phyloP scores from a whole-genome alignment of 352 stramenopile species.

The Pythium brassicae region DNA sequence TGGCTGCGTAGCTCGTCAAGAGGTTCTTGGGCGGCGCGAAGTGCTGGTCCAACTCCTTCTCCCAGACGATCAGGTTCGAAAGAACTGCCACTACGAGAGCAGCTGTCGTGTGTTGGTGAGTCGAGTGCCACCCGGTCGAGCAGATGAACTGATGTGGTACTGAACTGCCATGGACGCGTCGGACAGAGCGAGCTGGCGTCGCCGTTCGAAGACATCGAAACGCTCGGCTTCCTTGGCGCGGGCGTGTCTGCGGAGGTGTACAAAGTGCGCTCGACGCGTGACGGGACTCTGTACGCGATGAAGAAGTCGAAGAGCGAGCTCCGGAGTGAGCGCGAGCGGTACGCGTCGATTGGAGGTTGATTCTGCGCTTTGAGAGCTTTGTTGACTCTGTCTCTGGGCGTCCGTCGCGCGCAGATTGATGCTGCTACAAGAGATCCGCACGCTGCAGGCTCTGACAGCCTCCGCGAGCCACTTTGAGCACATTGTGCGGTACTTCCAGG shows the following conservation, averaged over 20 bases:
- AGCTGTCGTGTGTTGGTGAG: conserved; percentile 8
- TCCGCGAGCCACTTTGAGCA: conserved; percentile 59
- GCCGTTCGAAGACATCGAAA: conserved; percentile 53
- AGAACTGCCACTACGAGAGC: conserved; percentile 14
- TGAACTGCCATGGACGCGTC: no score
- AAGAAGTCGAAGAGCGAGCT: conserved; percentile 80
- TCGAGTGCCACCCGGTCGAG: background rate
- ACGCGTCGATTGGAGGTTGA: conserved; percentile 4
- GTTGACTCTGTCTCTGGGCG: background rate
- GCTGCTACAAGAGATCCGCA: conserved; percentile 57
- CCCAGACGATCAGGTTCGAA: conserved; percentile 16
- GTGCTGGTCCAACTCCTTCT: conserved; percentile 26
- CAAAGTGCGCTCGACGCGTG: conserved; percentile 40
- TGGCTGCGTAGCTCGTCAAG: conserved; percentile 8
- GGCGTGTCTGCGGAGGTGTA: conserved; percentile 71
- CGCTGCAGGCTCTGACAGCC: conserved; percentile 35
- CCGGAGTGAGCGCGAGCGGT: conserved; percentile 76
- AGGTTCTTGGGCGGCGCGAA: conserved; percentile 17
- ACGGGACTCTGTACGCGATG: conserved; percentile 50
- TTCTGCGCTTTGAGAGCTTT: background rate
- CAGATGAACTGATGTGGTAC: no score
- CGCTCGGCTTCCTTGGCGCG: conserved; percentile 52
- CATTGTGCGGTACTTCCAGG: conserved; percentile 94
- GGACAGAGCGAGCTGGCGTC: conserved; percentile 9
- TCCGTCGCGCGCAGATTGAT: conserved; percentile 41